Evolutionary conservation across 139 green algal species (phyloP), one percentile per base, ranked within the genome.

Genomic region (Micractinium sp.): DNA sequence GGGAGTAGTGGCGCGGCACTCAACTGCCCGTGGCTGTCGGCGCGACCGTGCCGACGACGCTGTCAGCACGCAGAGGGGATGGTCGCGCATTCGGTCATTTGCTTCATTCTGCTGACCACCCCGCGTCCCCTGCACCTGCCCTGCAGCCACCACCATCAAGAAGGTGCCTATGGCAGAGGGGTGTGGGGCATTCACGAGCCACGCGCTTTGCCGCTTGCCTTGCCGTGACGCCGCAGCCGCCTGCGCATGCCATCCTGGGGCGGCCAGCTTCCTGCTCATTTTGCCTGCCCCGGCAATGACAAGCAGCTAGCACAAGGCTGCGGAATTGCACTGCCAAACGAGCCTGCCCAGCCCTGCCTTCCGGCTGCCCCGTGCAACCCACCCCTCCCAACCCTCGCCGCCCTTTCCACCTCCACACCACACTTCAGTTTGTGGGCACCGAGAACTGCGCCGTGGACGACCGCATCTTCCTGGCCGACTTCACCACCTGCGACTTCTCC

Each of bases 121-220:
- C 63, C 63, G 5, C 47, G 9, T 85, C 41, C 47, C 33, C 35
- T 85, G 29, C 18, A 53, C 53, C 14, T n/a, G 47, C 14, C 39
- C 79, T 69, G 80, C 53, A 85, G 80, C 23, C 27, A 85, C 80
- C 2, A 73, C 80, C 20, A 85, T 85, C 80, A 85, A 85, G 47
- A 85, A 69, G 63, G 63, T 71, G 63, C 63, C 20, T 71, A 12
- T 38, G 74, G 12, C 16, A 80, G 74, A 5, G 31, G 29, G 31
- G 29, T 12, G 22, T 4, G 36, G 74, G 16, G 3, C 16, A 20
- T 33, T 4, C 29, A 33, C 3, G 14, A 75, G 25, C 67, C 25
- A 29, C 13, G 27, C 13, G 27, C 67, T 16, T 33, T 41, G 47
- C 9, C 47, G 47, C 47, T 56, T 56, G 47, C 47, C 47, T n/a